Evolutionary conservation across 352 stramenopile species (phyloP).

Genomic region (Saprolegnia parasitica): DNA sequence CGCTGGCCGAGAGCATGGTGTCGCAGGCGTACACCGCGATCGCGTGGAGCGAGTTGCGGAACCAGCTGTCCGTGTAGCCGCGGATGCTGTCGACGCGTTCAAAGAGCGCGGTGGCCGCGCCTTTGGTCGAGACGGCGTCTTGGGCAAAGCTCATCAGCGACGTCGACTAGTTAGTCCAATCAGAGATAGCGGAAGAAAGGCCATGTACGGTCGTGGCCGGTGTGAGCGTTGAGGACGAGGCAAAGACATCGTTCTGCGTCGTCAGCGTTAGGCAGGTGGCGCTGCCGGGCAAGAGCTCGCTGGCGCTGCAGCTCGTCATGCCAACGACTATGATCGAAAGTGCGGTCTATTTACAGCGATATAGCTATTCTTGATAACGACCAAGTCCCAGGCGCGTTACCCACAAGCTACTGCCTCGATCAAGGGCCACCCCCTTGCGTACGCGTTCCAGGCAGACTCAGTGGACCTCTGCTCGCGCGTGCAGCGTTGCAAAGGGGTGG

Average conservation of each 20-base stretch:
- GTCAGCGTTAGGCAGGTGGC: neutral
- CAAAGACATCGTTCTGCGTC: neutral
- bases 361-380: neutral
- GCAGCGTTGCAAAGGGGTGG: too few species aligned
- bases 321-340: neutral
- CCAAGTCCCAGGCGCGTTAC: neutral
- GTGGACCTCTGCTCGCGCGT: too few species aligned
- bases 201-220: neutral
- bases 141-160: neutral
- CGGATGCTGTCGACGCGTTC: slow-evolving; percentile 16
- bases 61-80: slow-evolving; percentile 15
- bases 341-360: neutral
- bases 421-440: too few species aligned
- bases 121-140: neutral
- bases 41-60: slow-evolving; percentile 14
- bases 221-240: neutral
- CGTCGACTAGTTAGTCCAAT: neutral
- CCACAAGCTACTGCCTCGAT: too few species aligned
- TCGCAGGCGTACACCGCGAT: slow-evolving; percentile 13
- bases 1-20: slow-evolving; percentile 1
- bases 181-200: neutral
- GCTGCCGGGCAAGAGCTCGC: slow-evolving; percentile 3
- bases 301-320: neutral
- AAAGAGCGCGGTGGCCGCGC: neutral
- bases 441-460: too few species aligned